Base-by-base conservation (phyloP, 2,329 filamentous ascomycete species). In the Xylariales sp. region DNA sequence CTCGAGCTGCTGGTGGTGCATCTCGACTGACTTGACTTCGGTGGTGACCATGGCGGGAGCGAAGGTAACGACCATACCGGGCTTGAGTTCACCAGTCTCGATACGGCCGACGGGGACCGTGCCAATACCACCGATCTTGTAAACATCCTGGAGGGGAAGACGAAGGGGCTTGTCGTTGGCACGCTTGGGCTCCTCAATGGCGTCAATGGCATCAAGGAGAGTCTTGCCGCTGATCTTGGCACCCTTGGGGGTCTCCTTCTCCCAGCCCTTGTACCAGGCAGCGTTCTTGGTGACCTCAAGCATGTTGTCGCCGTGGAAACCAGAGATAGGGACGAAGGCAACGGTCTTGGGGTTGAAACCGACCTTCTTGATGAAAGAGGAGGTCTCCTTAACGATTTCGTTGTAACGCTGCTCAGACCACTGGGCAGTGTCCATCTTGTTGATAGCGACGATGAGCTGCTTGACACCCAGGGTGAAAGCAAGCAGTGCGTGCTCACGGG, bases 301-400 rank as follows among this genome's bases (percentile, higher is more conserved):
- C 96, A 99, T 99, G 93, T 99, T 99, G 92, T 99, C 96, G 83
- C 96, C 96, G 91, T 99, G 92, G 94, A 99, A 99, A 80, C 96
- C 96, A 80, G 96, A 98, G 93, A 99, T 98, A 83, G 96, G 96
- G 82, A 99, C 96, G 90, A 99, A 99, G 79, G 95, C 89, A 82
- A 98, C 94, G 79, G 87, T 84, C 93, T 98, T 98, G 88, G 96
- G 95, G 93, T 98, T 97, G 93, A 95, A 99, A 85, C 96, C 96
- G 86, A 98, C 95, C 94, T 99, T 98, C 95, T 98, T 99, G 93
- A 99, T 97, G 93, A 98, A 98, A 90, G 89, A 92, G 87, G 94
- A 97, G 79, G 94, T 97, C 91, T 99, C 96, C 94, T 98, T 98
- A 91, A 98, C 95, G 85, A 99, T 98, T 86, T 98, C 96, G 83